Base-by-base conservation (phyloP, 2,329 filamentous ascomycete genomes). In the Pseudogymnoascus sp. region DNA sequence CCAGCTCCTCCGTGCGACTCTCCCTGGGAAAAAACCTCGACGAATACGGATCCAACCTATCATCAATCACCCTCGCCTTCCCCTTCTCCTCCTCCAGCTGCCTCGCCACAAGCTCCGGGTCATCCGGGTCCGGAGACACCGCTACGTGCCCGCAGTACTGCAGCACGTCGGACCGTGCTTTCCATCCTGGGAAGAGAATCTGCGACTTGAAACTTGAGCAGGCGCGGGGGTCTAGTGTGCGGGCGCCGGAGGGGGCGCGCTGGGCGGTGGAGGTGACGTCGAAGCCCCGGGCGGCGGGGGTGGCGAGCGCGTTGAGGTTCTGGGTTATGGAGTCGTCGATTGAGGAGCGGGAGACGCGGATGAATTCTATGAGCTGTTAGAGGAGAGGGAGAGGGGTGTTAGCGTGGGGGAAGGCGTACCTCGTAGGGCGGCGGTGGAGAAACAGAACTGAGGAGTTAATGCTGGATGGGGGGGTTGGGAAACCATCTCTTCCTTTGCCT, bases 271-370 rank as follows among this genome's bases (percentile, higher is more conserved):
- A 92, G 0, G 81, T 76, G 1, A 93, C 89, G 71, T 96, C 88
- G 74, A 96, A 97, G 14, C 85, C 84, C 38, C 75, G 74, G 47
- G 79, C 77, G 11, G 89, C 81, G 0, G 93, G 93, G 0, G 88
- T 92, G 47, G 90, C 77, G 37, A 97, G 82, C 1, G 91, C 90
- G 77, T 97, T 97, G 64, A 99, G 84, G 69, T 95, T 93, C 70
- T 96, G 92, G 0, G 86, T 85, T 70, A 99, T 97, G 47, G 89
- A 91, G 75, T 99, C 94, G 75, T 99, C 94, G 70, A 97, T 87
- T 57, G 89, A 84, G 59, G 84, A 81, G 65, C 94, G 86, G 8
- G 93, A 97, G 66, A 94, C 75, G 38, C 91, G 89, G 20, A 99
- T 82, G 73, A 99, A 99, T 73, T 96, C 94, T 96, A 32, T 35